Conservation (phyloP, 768 basidiomycete species). For the Rhizopogon vulgaris region DNA sequence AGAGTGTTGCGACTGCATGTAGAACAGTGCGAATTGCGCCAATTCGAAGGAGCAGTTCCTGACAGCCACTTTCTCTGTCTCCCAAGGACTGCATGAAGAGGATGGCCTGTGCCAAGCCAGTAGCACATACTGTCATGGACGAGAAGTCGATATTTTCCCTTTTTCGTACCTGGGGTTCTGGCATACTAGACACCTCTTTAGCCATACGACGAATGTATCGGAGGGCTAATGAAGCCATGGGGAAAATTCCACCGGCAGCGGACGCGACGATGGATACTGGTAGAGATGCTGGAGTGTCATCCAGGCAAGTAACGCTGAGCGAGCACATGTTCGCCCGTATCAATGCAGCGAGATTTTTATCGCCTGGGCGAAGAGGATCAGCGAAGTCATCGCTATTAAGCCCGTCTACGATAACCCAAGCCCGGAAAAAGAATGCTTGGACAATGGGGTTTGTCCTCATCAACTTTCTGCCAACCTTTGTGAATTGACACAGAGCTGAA, state of each 20-base stretch:
- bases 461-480: not conserved
- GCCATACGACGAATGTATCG: conserved; percentile 4
- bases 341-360: not conserved
- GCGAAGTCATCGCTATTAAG: not conserved
- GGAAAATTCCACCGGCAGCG: not conserved
- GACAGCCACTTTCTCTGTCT: not conserved
- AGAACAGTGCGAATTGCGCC: conserved; percentile 3
- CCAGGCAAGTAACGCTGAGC: conserved; percentile 1
- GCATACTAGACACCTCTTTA: conserved; percentile 3
- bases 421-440: conserved; percentile 1
- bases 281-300: not conserved
- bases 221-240: conserved; percentile 3
- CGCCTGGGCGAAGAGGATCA: not conserved
- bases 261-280: not conserved
- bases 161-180: not conserved
- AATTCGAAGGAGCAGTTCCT: not conserved
- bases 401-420: not conserved
- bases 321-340: conserved; percentile 2
- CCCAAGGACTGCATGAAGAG: conserved; percentile 1
- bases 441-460: not conserved
- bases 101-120: conserved; percentile 3
- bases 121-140: conserved; percentile 1
- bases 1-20: not conserved
- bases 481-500: conserved; percentile 1
- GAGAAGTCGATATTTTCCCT: not conserved